phyloP scores from a whole-genome alignment of 2,329 filamentous ascomycete species.

The Thelonectria blattea region DNA sequence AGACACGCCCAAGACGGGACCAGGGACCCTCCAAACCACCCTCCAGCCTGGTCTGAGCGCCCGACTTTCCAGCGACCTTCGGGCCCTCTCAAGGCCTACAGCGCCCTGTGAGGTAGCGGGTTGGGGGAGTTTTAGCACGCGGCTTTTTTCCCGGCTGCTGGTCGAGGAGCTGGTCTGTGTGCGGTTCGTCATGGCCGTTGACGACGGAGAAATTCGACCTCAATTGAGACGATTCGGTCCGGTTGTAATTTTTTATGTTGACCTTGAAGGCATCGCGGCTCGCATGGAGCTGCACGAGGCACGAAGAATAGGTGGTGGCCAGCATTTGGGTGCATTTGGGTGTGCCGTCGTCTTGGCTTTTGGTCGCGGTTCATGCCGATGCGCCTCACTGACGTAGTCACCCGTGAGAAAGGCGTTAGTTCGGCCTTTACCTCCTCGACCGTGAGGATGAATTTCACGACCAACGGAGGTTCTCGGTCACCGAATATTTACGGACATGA shows the following conservation, averaged over 20 bases:
- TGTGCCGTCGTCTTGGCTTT: background rate
- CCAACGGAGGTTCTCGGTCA: background rate
- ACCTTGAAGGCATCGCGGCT: background rate
- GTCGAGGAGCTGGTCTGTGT: constrained; percentile 5
- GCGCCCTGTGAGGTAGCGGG: background rate
- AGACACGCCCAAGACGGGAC: constrained; percentile 27
- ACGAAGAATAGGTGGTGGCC: background rate
- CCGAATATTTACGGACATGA: background rate
- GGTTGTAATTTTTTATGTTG: background rate
- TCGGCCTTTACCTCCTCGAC: background rate
- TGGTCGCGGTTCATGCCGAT: background rate
- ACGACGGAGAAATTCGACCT: background rate
- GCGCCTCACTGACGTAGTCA: background rate
- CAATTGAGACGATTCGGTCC: background rate
- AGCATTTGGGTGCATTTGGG: too few species aligned
- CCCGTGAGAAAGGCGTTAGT: background rate
- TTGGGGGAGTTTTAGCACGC: constrained; percentile 10
- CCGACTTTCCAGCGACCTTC: background rate
- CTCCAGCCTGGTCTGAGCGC: background rate
- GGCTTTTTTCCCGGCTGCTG: constrained; percentile 27
- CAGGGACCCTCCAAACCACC: background rate
- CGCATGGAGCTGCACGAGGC: background rate
- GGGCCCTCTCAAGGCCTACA: background rate
- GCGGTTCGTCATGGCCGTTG: background rate
- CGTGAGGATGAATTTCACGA: background rate